phyloP scores from a whole-genome alignment of 768 basidiomycete species.

The Flagelloscypha sp. region DNA sequence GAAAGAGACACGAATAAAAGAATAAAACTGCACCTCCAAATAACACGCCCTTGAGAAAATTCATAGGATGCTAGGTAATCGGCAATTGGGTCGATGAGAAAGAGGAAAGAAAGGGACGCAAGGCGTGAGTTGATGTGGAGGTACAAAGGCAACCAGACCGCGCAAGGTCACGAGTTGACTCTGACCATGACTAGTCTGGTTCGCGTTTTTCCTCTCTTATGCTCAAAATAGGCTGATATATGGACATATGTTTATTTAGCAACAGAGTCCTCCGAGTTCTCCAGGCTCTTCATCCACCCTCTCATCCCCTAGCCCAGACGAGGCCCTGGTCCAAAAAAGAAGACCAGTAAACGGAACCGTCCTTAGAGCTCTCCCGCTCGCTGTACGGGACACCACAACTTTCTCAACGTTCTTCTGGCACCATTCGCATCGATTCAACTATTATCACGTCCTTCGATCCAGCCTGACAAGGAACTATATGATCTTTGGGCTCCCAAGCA shows the following conservation, averaged over 20 bases:
- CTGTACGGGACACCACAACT: conserved; percentile 21
- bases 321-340: conserved; percentile 6
- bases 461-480: conserved; percentile 67
- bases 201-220: conserved; percentile 11
- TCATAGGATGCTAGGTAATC: conserved; percentile 1
- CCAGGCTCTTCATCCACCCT: conserved; percentile 24
- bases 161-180: conserved; percentile 16
- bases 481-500: conserved; percentile 61
- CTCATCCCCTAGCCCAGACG: conserved; percentile 15
- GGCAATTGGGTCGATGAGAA: conserved; percentile 7
- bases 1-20: background rate
- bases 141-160: conserved; percentile 8
- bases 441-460: conserved; percentile 70
- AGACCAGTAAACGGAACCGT: too few relatives aligned
- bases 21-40: background rate
- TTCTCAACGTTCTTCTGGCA: conserved; percentile 23
- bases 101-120: conserved; percentile 10
- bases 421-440: conserved; percentile 55
- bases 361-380: too few relatives aligned
- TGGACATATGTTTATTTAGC: background rate
- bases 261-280: conserved; percentile 8
- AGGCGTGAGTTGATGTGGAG: conserved; percentile 6
- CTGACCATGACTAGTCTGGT: conserved; percentile 13
- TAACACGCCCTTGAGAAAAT: background rate
- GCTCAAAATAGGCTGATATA: background rate